Evolutionary conservation across 768 basidiomycete genomes (phyloP).

Genomic region (Podaxis sp.): DNA sequence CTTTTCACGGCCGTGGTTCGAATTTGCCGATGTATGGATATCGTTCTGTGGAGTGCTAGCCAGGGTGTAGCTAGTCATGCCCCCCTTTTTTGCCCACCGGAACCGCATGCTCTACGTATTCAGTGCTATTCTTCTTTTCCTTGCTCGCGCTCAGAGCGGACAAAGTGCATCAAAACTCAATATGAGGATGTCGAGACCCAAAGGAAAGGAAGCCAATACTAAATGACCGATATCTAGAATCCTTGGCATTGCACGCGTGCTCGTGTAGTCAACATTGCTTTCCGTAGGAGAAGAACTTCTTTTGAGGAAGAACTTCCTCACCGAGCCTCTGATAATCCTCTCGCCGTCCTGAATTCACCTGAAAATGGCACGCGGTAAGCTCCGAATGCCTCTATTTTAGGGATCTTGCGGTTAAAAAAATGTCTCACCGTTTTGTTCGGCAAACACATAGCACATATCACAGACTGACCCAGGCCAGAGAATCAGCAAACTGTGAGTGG

Average conservation of each 20-base stretch:
- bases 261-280: neutral
- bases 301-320: conserved; percentile 8
- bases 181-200: neutral
- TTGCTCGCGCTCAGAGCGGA: neutral
- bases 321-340: neutral
- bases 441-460: neutral
- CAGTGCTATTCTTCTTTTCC: neutral
- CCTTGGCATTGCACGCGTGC: no score
- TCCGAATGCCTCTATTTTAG: neutral
- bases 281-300: neutral
- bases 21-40: neutral
- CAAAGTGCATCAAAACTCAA: neutral
- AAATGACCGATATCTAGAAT: neutral
- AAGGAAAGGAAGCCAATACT: conserved; percentile 2
- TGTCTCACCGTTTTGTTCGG: neutral
- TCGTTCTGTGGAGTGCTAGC: neutral
- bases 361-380: neutral
- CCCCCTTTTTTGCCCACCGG: neutral
- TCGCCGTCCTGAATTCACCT: neutral
- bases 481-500: neutral
- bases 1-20: neutral
- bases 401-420: neutral
- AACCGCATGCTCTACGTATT: neutral
- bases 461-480: neutral
- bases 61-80: neutral